phyloP scores from a whole-genome alignment of 805 yeast genomes.

The Tetrapisispora namnaoensis region DNA sequence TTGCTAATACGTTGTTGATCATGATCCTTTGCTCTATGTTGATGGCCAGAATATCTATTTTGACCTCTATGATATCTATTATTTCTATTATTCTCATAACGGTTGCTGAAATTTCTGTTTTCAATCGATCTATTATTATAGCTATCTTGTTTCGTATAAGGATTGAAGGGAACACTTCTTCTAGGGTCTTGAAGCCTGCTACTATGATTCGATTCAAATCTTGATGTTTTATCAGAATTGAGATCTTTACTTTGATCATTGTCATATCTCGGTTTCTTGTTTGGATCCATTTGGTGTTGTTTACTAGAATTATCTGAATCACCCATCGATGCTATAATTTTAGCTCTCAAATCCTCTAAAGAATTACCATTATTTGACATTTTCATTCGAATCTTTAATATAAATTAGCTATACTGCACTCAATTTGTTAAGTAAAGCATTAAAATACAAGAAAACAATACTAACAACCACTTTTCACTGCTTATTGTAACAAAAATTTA shows the following conservation, averaged over 20 bases:
- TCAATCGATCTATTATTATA: constrained; percentile 4
- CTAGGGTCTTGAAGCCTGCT: constrained; percentile 8
- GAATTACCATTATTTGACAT: constrained; percentile 7
- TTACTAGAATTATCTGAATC: background rate
- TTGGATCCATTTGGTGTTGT: background rate
- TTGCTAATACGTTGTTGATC: background rate
- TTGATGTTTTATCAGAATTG: background rate
- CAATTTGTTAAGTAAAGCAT: background rate
- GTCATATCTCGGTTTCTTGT: constrained; percentile 4
- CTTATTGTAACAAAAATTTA: background rate
- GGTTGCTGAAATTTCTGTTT: background rate
- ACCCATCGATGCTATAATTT: constrained; percentile 22
- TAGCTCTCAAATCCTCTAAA: constrained; percentile 20
- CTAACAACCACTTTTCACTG: too few species aligned
- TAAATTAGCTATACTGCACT: too few species aligned
- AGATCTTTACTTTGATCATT: background rate
- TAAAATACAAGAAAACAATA: background rate
- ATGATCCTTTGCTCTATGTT: background rate
- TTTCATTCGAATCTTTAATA: background rate
- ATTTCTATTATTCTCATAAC: background rate
- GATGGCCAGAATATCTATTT: background rate
- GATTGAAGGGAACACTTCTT: constrained; percentile 6
- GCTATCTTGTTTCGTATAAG: background rate
- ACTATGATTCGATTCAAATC: constrained; percentile 4
- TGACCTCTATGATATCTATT: background rate